A percentile compares a stretch with the other conserved stretches of the same genome.
phyloP scores from a whole-genome alignment of 202 grass and related monocot genomes.

The Zoysia matrella region DNA sequence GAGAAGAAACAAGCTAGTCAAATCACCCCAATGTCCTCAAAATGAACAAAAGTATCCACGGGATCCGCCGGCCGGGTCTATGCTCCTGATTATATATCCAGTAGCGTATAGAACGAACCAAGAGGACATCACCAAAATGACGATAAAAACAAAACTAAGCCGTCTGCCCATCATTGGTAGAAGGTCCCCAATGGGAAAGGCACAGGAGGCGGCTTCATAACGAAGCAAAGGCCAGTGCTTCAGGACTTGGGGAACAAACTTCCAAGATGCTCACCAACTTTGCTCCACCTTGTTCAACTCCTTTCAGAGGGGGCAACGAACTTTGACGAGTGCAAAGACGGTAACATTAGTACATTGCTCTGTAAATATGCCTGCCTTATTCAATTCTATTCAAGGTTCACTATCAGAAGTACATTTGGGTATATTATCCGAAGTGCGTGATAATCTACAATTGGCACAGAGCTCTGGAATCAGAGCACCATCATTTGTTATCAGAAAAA shows the following conservation, averaged over 20 bases:
- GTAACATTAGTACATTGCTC: not conserved
- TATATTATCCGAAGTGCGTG: no score
- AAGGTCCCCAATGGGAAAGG: slow-evolving; percentile 12
- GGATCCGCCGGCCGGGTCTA: not conserved
- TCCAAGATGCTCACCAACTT: slow-evolving; percentile 10
- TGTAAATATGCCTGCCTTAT: slow-evolving; percentile 17
- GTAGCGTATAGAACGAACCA: not conserved
- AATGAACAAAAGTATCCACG: no score
- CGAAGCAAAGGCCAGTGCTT: slow-evolving; percentile 22
- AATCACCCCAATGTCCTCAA: no score
- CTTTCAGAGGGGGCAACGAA: not conserved
- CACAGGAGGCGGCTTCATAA: not conserved
- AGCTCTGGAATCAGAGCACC: not conserved
- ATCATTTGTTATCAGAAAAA: not conserved
- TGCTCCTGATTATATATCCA: not conserved
- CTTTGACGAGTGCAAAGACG: not conserved
- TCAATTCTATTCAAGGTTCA: not conserved
- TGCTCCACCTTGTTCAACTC: not conserved
- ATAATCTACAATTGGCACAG: not conserved
- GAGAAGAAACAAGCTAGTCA: not conserved
- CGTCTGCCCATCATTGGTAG: not conserved
- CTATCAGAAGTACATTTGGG: no score
- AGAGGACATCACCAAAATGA: not conserved
- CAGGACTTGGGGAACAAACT: not conserved
- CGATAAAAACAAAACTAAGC: not conserved